Base-by-base conservation (phyloP, 1,284 basidiomycete species). In the Kwoniella shivajii region DNA sequence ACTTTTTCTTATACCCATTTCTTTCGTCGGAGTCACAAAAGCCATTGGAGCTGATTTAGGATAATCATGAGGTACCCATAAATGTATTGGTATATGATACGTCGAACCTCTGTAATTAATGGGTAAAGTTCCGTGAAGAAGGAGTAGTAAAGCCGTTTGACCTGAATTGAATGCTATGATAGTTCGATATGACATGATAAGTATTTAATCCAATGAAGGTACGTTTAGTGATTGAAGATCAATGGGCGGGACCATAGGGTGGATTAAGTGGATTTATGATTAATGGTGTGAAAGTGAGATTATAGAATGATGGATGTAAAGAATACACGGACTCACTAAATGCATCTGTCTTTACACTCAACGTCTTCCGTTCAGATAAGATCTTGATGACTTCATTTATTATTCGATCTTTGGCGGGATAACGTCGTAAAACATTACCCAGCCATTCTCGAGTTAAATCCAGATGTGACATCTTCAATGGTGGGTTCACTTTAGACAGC, bases 11-110 rank as follows among this genome's bases (percentile, higher is more conserved):
- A 99, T 85, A 56, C 93, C 86, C 89, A 99, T 94, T 66, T 90
- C 88, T 48, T 81, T 83, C 0, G 92, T 97, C n/a, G 96, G 95
- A 11, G 91, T 88, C 60, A 99, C 94, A 78, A 92, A 98, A n/a
- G 84, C 83, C 67, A 99, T 84, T 7, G 96, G 96, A 1, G 92
- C 86, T 30, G 82, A 80, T 41, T 83, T 81, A 2, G 92, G 92
- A 71, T 91, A 95, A 41, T 90, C 87, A 58, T 84, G 83, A 5
- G 90, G 83, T 41, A 96, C 67, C 95, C 95, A 99, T 61, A 96
- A 67, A 14, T 89, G 85, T 67, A 99, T 78, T 2, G 96, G 95
- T 65, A 99, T 98, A 75, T 99, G 91, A 81, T 99, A 99, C 0
- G 88, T 83, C 0, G 85, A 80, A 4, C 82, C 80, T 49, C 88